Evolutionary conservation across 805 yeast species (phyloP).

Genomic region (Metschnikowia cerradonensis): DNA sequence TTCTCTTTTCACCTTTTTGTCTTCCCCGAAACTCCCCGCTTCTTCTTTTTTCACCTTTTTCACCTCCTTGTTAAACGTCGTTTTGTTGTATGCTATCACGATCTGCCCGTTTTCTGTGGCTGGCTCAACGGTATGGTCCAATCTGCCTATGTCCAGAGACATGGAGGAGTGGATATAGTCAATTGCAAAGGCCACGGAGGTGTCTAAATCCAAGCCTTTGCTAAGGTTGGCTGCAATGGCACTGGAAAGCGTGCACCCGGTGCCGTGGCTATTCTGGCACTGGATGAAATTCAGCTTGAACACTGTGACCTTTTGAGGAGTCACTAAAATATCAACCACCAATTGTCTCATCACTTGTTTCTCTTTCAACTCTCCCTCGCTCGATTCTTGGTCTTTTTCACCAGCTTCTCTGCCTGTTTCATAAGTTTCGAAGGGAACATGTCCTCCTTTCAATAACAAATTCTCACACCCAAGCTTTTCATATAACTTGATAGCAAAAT

Average conservation of each 20-base stretch:
- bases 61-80: too few relatives aligned
- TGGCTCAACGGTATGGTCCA: constrained; percentile 54
- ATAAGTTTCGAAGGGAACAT: constrained; percentile 43
- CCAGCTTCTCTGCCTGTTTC: neutral
- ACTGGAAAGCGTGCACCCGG: constrained; percentile 86
- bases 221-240: constrained; percentile 77
- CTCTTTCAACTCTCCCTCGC: too few relatives aligned
- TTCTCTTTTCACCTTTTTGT: too few relatives aligned
- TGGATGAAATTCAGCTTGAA: constrained; percentile 45
- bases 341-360: too few relatives aligned
- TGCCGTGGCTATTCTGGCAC: constrained; percentile 72
- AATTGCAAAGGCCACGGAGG: constrained; percentile 54
- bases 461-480: constrained; percentile 39
- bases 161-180: constrained; percentile 63
- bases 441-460: constrained; percentile 80
- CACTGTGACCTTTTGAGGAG: constrained; percentile 30
- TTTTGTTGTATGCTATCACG: too few relatives aligned
- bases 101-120: neutral
- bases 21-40: neutral
- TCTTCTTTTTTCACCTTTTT: neutral
- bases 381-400: too few relatives aligned
- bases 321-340: neutral
- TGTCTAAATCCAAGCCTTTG: constrained; percentile 40
- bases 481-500: constrained; percentile 25
- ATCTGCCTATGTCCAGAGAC: constrained; percentile 58